Evolutionary conservation across 768 basidiomycete species (phyloP), one percentile per base, ranked within the genome.

Genomic region (Amanita rimosa): DNA sequence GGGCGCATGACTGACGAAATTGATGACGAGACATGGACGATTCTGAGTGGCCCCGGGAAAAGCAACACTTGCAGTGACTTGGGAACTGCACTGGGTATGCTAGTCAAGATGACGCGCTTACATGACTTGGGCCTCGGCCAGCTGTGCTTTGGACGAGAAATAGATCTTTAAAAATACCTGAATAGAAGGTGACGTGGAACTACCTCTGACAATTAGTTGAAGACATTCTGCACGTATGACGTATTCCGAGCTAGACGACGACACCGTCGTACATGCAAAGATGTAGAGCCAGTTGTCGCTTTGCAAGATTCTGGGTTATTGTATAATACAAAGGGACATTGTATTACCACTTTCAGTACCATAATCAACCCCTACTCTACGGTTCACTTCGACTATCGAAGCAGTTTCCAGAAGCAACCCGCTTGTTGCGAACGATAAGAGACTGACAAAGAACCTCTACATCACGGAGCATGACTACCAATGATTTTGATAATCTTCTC

Each of bases 31-130:
- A 74, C 81, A 0, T 87, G 85, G 85, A 70, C 65, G 8, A 58
- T 77, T 26, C 67, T 89, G 8, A 81, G 83, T 51, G 61, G 62
- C 3, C 60, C 65, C 3, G 65, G 64, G 0, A 64, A 64, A 21
- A 64, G 57, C 7, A 67, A 70, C 42, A 59, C 64, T 4, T 68
- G 67, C 11, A 59, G 60, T 14, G 62, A 66, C 10, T 53, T 62
- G 13, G 64, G 67, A 43, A 55, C 60, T 1, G 63, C 64, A 1
- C 65, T 89, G 24, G 69, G 79, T 17, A 72, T 86, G 74, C 62
- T 88, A 7, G 72, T 88, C 39, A 79, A 76, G 58, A 87, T 89
- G 85, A 82, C 84, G 17, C 70, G 86, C 40, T 64, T 87, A 34
- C 71, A 78, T 51, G 85, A 89, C 63, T 65, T 88, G 50, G 86